These are phyloP conservation scores for Penicillium cinerascens DNA, from an alignment of 495 filamentous ascomycete genomes.

Conservation along the genomic window DNA sequence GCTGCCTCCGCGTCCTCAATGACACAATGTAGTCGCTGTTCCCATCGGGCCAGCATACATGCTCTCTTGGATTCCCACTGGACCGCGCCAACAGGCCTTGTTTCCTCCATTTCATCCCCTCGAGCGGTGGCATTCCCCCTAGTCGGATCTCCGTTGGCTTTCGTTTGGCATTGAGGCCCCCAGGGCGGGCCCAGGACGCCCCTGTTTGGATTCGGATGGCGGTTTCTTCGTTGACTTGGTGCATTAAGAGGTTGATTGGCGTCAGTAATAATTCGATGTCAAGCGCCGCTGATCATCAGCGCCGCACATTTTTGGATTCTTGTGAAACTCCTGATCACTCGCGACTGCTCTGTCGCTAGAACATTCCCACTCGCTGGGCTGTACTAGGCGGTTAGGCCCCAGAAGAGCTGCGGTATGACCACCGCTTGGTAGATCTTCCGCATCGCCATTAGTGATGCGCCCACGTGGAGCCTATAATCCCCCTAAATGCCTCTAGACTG, in stretches of 20 bases:
- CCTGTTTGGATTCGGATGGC: not conserved
- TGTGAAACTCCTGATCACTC: not conserved
- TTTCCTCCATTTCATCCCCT: too few relatives aligned
- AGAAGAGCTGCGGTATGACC: slow-evolving; percentile 18
- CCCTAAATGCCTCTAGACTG: slow-evolving; percentile 9
- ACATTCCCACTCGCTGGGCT: not conserved
- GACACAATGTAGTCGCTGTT: too few relatives aligned
- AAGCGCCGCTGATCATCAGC: slow-evolving; percentile 5
- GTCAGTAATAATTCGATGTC: slow-evolving; percentile 11
- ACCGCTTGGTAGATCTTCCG: too few relatives aligned
- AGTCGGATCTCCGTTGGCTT: not conserved
- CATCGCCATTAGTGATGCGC: slow-evolving; percentile 7
- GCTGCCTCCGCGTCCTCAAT: too few relatives aligned
- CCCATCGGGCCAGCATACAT: too few relatives aligned
- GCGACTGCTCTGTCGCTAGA: not conserved
- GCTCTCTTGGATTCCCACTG: too few relatives aligned
- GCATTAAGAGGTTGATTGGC: slow-evolving; percentile 8
- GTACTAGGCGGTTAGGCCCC: slow-evolving; percentile 9
- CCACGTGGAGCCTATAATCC: slow-evolving; percentile 11
- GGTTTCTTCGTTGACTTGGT: slow-evolving; percentile 10
- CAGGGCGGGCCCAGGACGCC: not conserved
- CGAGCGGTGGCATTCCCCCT: too few relatives aligned
- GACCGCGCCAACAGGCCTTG: too few relatives aligned
- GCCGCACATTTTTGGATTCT: slow-evolving; percentile 8
- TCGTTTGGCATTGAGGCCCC: not conserved